phyloP scores from a whole-genome alignment of 176 grass and related monocot genomes.

The Otatea glauca region DNA sequence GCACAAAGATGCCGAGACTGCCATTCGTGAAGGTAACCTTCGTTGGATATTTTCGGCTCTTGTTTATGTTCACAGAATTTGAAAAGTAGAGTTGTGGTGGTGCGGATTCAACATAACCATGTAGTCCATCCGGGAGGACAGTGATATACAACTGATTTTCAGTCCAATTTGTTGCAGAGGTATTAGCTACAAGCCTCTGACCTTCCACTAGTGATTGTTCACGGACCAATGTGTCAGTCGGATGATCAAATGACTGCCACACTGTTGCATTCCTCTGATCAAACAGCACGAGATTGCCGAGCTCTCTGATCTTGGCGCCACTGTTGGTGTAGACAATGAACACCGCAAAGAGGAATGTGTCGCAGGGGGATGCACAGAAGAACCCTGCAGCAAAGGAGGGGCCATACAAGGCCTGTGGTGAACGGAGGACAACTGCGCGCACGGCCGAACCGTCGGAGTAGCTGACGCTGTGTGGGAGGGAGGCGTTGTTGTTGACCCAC shows the following conservation, averaged over 20 bases:
- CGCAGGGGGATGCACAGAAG: constrained; percentile 41
- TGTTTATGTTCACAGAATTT: neutral
- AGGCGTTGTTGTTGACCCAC: constrained; percentile 36
- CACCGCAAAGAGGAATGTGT: constrained; percentile 39
- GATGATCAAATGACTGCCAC: constrained; percentile 63
- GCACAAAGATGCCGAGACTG: constrained; percentile 10
- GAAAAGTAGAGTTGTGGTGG: constrained; percentile 46
- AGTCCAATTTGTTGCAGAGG: constrained; percentile 37
- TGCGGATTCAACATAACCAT: constrained; percentile 41
- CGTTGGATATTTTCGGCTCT: constrained; percentile 1
- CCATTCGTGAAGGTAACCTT: constrained; percentile 37
- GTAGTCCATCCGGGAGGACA: constrained; percentile 20
- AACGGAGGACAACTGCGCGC: constrained; percentile 22
- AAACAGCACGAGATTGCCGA: constrained; percentile 54
- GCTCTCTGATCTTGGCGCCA: constrained; percentile 25
- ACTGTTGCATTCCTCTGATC: constrained; percentile 40
- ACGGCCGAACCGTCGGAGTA: constrained; percentile 13
- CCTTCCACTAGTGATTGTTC: constrained; percentile 43
- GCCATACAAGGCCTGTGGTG: neutral
- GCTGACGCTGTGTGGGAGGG: constrained; percentile 11
- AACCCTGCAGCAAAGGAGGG: constrained; percentile 51
- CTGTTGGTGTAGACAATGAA: constrained; percentile 41
- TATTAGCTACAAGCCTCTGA: constrained; percentile 35
- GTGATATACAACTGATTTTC: constrained; percentile 36
- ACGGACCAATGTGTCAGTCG: constrained; percentile 42